phyloP scores from a whole-genome alignment of 2,329 filamentous ascomycete genomes.

The Fusarium cyanostomum region DNA sequence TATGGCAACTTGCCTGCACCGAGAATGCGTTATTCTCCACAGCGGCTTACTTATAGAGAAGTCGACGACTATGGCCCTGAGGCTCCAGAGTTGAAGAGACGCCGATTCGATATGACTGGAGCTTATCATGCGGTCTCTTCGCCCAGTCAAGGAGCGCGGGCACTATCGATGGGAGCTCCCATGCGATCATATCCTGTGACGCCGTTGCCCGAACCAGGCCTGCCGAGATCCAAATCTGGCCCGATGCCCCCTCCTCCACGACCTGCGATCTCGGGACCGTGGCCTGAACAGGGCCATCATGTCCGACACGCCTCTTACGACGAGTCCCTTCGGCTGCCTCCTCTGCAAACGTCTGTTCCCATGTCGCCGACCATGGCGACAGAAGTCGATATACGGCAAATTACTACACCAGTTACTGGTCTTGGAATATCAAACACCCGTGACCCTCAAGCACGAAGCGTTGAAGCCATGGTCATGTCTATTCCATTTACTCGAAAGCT shows the following conservation, averaged over 20 bases:
- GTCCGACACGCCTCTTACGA: slow-evolving; percentile 60
- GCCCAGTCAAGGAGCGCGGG: slow-evolving; percentile 23
- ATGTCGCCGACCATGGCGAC: slow-evolving; percentile 43
- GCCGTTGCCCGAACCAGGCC: slow-evolving; percentile 44
- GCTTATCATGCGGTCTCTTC: slow-evolving; percentile 45
- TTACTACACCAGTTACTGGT: slow-evolving; percentile 42
- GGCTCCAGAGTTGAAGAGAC: slow-evolving; percentile 68
- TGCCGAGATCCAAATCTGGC: slow-evolving; percentile 48
- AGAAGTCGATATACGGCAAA: slow-evolving; percentile 41
- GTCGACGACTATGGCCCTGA: slow-evolving; percentile 52
- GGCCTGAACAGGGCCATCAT: slow-evolving; percentile 46
- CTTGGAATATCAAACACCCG: slow-evolving; percentile 37
- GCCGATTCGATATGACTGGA: slow-evolving; percentile 62
- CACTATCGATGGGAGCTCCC: slow-evolving; percentile 34
- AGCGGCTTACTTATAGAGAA: slow-evolving; percentile 39
- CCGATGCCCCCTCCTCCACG: slow-evolving; percentile 66
- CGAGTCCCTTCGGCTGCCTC: slow-evolving; percentile 63
- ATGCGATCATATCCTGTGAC: slow-evolving; percentile 40
- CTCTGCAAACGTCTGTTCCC: slow-evolving; percentile 58
- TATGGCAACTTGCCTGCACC: slow-evolving; percentile 39
- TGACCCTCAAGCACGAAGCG: slow-evolving; percentile 53
- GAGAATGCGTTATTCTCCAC: slow-evolving; percentile 34
- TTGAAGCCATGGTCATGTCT: slow-evolving; percentile 78
- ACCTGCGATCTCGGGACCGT: slow-evolving; percentile 46
- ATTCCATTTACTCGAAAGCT: slow-evolving; percentile 81